Evolutionary conservation across 2,329 filamentous ascomycete species (phyloP).

Genomic region (Cordyceps pruinosa): DNA sequence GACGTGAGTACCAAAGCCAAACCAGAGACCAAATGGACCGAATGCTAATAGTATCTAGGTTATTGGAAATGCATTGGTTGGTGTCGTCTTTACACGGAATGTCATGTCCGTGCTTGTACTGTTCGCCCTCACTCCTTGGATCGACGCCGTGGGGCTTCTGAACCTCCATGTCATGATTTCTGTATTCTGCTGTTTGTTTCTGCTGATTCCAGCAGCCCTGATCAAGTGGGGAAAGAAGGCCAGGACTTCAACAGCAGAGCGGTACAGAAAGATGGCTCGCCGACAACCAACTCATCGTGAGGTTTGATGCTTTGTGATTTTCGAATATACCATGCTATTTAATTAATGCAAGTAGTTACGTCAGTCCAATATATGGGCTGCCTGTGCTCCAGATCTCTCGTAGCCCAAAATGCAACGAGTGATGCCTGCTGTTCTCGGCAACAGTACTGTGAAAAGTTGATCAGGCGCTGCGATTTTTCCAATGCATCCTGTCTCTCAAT

Average conservation of each 20-base stretch:
- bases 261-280: conserved; percentile 8
- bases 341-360: not conserved
- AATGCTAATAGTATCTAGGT: conserved; percentile 14
- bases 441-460: conserved; percentile 12
- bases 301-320: not conserved
- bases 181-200: conserved; percentile 6
- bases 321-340: not conserved
- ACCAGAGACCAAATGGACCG: not conserved
- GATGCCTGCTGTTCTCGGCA: conserved; percentile 6
- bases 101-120: conserved; percentile 18
- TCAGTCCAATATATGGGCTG: conserved; percentile 9
- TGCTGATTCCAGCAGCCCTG: conserved; percentile 10
- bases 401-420: conserved; percentile 9
- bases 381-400: not conserved
- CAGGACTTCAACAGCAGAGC: conserved; percentile 8
- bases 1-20: conserved; percentile 21
- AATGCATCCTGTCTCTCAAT: not conserved
- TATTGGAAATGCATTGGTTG: conserved; percentile 21
- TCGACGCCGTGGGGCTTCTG: conserved; percentile 18
- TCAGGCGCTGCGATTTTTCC: not conserved
- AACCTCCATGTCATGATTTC: conserved; percentile 13
- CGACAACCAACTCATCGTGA: conserved; percentile 13
- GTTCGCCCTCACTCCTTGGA: conserved; percentile 19
- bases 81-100: conserved; percentile 20
- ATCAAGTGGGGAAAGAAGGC: conserved; percentile 15